A percentile compares a stretch with the other conserved stretches of the same genome.
These are phyloP conservation scores for Vitis amurensis DNA, from an alignment of 164 flowering plant species.

Conservation along the genomic window DNA sequence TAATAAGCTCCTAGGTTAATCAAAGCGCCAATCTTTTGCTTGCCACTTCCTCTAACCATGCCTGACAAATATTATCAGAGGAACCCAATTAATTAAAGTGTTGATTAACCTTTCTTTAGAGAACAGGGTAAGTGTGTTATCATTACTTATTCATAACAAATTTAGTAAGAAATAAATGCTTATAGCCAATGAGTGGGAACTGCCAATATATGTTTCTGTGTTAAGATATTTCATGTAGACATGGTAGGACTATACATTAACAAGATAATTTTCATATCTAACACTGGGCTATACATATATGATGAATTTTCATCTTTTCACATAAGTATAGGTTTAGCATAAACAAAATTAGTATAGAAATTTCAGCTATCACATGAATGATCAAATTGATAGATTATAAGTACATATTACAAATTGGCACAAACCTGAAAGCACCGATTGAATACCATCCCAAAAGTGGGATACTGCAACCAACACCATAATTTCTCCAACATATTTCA, in stretches of 20 bases:
- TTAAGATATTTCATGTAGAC: no score
- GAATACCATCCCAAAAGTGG: slow-evolving; percentile 32
- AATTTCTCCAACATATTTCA: slow-evolving; percentile 27
- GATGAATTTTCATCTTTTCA: no score
- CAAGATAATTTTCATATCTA: no score
- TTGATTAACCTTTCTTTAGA: not conserved
- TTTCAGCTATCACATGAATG: not conserved
- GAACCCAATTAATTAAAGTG: not conserved
- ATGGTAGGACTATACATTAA: no score
- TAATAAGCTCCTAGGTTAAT: slow-evolving; percentile 43
- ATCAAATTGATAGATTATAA: not conserved
- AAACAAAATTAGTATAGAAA: not conserved
- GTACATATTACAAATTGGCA: not conserved
- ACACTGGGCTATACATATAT: no score
- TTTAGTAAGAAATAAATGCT: no score
- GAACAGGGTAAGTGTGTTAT: no score
- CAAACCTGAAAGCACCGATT: slow-evolving; percentile 32
- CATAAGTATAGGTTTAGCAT: no score
- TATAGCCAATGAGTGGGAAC: no score
- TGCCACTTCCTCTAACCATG: slow-evolving; percentile 37
- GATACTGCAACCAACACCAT: slow-evolving; percentile 21
- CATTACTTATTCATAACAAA: no score
- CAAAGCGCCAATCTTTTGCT: slow-evolving; percentile 43
- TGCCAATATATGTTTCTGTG: no score
- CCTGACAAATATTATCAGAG: slow-evolving; percentile 16